Evolutionary conservation across 2,329 filamentous ascomycete genomes (phyloP), one percentile per base, ranked within the genome.

Genomic region (Orbilia brochopaga): DNA sequence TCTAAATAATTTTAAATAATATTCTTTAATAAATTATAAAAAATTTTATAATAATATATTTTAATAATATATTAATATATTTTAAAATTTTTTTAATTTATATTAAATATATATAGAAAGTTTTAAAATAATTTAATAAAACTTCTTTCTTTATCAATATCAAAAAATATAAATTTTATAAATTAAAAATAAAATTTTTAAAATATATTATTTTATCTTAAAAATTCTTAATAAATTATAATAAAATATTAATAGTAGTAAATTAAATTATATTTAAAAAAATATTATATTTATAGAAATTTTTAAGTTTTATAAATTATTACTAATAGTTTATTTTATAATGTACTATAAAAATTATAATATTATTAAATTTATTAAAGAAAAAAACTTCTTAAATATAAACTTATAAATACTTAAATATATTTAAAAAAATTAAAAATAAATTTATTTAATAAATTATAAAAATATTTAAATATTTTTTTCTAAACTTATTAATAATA

Each of bases 401-500:
- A 15, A 42, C 15, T 42, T 30, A 27, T 30, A 35, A 56, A 19
- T 32, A 37, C 11, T 46, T 32, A 7, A 32, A 37, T 35, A 21
- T 56, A 56, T 56, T 35, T 56, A 32, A 56, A 21, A 6, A 56
- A 56, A 4, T 56, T 46, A 17, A 37, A 30, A 35, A 56, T 37
- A 30, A 32, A 23, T 56, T 35, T 56, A 15, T 42, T 6, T 42
- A 42, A 42, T 42, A 15, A 4, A 15, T 42, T 42, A 3, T 15
- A 42, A 42, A 42, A 42, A 13, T 13, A 17, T 42, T 42, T 6
- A 15, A 42, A 42, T 42, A 42, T 4, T 15, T 42, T 15, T 42
- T 15, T 15, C 11, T 15, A 6, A 42, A 15, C 5, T 42, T 42
- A 15, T 42, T 42, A 15, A 42, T 42, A 42, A 32, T 32, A 4